These are phyloP conservation scores for Chalciporus sp. DNA, from an alignment of 1,284 basidiomycete species.

Conservation along the genomic window DNA sequence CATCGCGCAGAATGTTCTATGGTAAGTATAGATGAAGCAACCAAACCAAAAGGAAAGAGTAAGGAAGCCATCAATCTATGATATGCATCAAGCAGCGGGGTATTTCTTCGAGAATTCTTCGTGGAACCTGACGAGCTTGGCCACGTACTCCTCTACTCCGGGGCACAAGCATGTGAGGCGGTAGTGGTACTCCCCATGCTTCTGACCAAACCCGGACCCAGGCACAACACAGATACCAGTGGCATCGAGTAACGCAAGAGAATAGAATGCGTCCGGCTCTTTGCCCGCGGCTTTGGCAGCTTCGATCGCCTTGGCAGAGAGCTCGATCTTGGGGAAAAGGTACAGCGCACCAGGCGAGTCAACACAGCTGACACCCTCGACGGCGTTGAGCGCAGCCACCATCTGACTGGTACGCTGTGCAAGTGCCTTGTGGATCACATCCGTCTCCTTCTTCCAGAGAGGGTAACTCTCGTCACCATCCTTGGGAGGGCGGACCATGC, in stretches of 20 bases:
- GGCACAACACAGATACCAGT: slow-evolving; percentile 95
- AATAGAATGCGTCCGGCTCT: slow-evolving; percentile 87
- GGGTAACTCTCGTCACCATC: slow-evolving; percentile 73
- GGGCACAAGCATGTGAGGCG: slow-evolving; percentile 87
- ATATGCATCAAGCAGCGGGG: slow-evolving; percentile 1
- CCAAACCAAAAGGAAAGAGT: neutral
- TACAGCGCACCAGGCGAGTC: slow-evolving; percentile 90
- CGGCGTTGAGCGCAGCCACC: slow-evolving; percentile 72
- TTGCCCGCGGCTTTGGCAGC: slow-evolving; percentile 75
- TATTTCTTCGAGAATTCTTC: slow-evolving; percentile 75
- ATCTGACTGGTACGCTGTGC: slow-evolving; percentile 73
- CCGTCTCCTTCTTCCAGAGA: slow-evolving; percentile 83
- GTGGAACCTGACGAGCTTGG: slow-evolving; percentile 86
- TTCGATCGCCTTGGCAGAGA: slow-evolving; percentile 72
- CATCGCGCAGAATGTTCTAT: neutral
- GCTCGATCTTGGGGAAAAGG: slow-evolving; percentile 77
- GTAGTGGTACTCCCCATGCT: slow-evolving; percentile 85
- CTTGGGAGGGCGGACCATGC: slow-evolving; percentile 85
- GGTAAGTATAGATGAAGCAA: neutral
- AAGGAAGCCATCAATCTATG: slow-evolving; percentile 1
- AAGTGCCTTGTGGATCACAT: slow-evolving; percentile 75
- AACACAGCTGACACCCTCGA: slow-evolving; percentile 85
- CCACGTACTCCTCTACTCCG: slow-evolving; percentile 88
- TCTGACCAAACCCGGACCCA: slow-evolving; percentile 92
- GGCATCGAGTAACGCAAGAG: slow-evolving; percentile 78